Evolutionary conservation across 2,329 filamentous ascomycete genomes (phyloP).

Genomic region (Diaporthe sp.): DNA sequence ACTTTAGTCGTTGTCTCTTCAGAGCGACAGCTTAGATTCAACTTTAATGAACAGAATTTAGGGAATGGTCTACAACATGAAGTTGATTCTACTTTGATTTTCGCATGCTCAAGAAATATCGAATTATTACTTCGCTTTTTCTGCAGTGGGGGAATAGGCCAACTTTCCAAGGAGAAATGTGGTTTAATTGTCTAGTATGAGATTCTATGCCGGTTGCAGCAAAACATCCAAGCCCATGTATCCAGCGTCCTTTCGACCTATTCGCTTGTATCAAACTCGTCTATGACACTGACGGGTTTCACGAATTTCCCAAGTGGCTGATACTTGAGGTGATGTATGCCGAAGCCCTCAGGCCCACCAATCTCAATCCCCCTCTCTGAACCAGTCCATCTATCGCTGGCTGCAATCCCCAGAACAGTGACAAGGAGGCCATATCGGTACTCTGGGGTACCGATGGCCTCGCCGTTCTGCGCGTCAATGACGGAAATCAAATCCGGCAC

Average conservation of each 20-base stretch:
- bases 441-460: conserved; percentile 69
- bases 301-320: conserved; percentile 61
- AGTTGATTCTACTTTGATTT: too few relatives aligned
- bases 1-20: too few relatives aligned
- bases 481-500: conserved; percentile 70
- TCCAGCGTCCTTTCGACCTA: too few relatives aligned
- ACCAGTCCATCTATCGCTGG: conserved; percentile 60
- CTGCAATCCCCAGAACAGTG: conserved; percentile 61
- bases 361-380: conserved; percentile 61
- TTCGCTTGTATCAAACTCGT: conserved; percentile 58
- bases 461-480: conserved; percentile 68
- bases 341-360: conserved; percentile 64
- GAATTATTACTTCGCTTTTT: too few relatives aligned
- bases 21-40: too few relatives aligned
- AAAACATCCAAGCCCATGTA: accelerated
- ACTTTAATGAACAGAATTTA: too few relatives aligned
- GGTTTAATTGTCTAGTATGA: background rate
- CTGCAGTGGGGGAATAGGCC: too few relatives aligned
- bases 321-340: conserved; percentile 62
- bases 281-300: conserved; percentile 66
- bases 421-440: conserved; percentile 68
- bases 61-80: too few relatives aligned
- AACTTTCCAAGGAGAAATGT: too few relatives aligned
- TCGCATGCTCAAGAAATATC: too few relatives aligned
- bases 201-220: background rate